Conservation (phyloP, 108 stramenopile genomes). For the Nitzschia sp. region DNA sequence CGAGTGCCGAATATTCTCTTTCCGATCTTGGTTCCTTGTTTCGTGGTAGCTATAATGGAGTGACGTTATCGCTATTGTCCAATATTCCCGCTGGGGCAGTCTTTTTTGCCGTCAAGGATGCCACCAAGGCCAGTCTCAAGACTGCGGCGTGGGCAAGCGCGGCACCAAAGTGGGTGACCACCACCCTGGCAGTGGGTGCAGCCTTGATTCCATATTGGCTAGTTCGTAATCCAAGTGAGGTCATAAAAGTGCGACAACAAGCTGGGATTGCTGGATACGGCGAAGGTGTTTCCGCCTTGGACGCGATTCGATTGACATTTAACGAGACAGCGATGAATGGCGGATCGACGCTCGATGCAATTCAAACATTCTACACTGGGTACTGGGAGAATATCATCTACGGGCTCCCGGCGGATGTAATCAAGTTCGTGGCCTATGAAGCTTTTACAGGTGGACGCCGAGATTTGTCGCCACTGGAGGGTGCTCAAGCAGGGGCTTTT, state of each 20-base stretch:
- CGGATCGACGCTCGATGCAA: slow-evolving; percentile 1
- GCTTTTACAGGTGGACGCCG: slow-evolving; percentile 45
- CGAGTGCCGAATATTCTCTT: slow-evolving; percentile 59
- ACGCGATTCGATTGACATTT: slow-evolving; percentile 48
- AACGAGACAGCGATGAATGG: slow-evolving; percentile 6
- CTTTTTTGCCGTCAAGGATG: slow-evolving; percentile 86
- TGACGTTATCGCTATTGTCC: slow-evolving; percentile 56
- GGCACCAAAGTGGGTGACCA: slow-evolving; percentile 49
- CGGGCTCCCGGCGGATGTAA: slow-evolving; percentile 77
- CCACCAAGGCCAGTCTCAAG: slow-evolving; percentile 51
- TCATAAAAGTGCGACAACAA: slow-evolving; percentile 82
- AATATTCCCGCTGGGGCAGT: slow-evolving; percentile 81
- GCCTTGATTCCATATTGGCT: slow-evolving; percentile 80
- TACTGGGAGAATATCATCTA: slow-evolving; percentile 85
- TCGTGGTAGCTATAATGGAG: slow-evolving; percentile 60
- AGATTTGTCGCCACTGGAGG: slow-evolving; percentile 59
- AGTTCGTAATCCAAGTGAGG: slow-evolving; percentile 83
- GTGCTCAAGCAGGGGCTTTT: slow-evolving; percentile 67
- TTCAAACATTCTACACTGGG: slow-evolving; percentile 61
- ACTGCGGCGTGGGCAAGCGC: not conserved
- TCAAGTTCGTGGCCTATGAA: slow-evolving; percentile 82
- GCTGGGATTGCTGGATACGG: slow-evolving; percentile 58
- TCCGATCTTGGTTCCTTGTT: slow-evolving; percentile 44
- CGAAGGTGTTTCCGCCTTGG: slow-evolving; percentile 47
- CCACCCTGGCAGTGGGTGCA: slow-evolving; percentile 62